Base-by-base conservation (phyloP, 192 early-diverging fungal species). In the Mortierella claussenii region DNA sequence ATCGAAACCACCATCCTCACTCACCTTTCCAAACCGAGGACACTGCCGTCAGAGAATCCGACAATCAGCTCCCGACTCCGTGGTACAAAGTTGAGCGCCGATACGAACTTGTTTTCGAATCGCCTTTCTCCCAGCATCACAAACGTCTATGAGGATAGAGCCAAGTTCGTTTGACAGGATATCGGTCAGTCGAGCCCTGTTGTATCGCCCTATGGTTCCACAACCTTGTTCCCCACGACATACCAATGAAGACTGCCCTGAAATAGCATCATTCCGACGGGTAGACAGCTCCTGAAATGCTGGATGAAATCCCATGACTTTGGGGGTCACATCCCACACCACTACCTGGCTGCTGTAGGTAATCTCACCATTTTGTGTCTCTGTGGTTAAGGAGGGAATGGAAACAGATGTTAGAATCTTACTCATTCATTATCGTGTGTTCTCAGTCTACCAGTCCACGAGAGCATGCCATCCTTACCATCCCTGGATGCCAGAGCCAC, bases 201-300 rank as follows among this genome's bases (percentile, higher is more conserved):
- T n/a, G n/a, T n/a, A n/a, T n/a, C n/a, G n/a, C n/a, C n/a, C n/a
- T n/a, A n/a, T n/a, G n/a, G n/a, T n/a, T n/a, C n/a, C n/a, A n/a
- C n/a, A n/a, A n/a, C n/a, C n/a, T n/a, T n/a, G n/a, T n/a, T n/a
- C n/a, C n/a, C n/a, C n/a, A 47, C 20, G 52, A 23, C 46, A 44
- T 51, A 71, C 69, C 53, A 71, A 17, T 28, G 69, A 71, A 6
- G 73, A 61, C 23, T 76, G 73, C 59, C 73, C 73, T n/a, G 73
- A 55, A 4, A 61, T 46, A 26, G 64, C 73, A 23, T 76, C 73
- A 20, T 66, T 76, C 21, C 73, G 45, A 20, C 73, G 73, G 1
- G 73, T 76, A 8, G 73, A 76, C 17, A 76, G 40, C 36, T 67
- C 73, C 37, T 76, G 73, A 15, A 76, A 76, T 26, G 73, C 73